These are phyloP conservation scores for Krasilnikovozyma curviuscula DNA, from an alignment of 768 basidiomycete genomes.

Conservation along the genomic window DNA sequence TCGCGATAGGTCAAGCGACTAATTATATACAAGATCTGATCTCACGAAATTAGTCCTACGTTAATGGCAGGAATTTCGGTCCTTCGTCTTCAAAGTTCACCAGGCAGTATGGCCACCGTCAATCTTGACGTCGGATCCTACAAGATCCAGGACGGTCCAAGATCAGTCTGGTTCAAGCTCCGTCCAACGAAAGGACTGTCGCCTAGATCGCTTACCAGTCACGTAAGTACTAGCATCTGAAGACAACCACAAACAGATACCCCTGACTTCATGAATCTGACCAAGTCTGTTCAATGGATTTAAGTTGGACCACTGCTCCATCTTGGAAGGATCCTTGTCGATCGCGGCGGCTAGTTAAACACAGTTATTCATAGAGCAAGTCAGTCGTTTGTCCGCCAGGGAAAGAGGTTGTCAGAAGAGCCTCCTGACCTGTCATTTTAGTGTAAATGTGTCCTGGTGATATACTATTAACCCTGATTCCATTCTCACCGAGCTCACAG, in stretches of 20 bases:
- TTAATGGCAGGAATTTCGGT: too few relatives aligned
- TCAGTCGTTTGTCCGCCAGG: neutral
- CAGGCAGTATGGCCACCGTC: too few relatives aligned
- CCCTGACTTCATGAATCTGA: constrained; percentile 50
- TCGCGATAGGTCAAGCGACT: too few relatives aligned
- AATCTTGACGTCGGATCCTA: too few relatives aligned
- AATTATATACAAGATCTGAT: too few relatives aligned
- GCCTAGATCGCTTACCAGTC: too few relatives aligned
- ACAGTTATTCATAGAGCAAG: constrained; percentile 30
- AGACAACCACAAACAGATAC: constrained; percentile 51
- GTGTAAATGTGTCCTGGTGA: constrained; percentile 60
- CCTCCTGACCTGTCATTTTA: constrained; percentile 27
- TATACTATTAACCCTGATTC: constrained; percentile 53
- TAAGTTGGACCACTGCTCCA: constrained; percentile 45
- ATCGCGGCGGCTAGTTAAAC: constrained; percentile 47
- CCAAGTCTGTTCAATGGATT: constrained; percentile 57
- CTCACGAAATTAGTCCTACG: too few relatives aligned
- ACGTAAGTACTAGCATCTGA: constrained; percentile 59
- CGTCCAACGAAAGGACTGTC: too few relatives aligned
- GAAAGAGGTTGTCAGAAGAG: constrained; percentile 1
- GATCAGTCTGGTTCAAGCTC: too few relatives aligned
- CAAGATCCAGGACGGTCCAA: too few relatives aligned
- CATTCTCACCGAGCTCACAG: constrained; percentile 47
- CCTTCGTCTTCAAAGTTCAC: too few relatives aligned
- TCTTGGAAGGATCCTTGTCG: constrained; percentile 46